A percentile compares a stretch with the other conserved stretches of the same genome.
Evolutionary conservation across 805 yeast species (phyloP).

Genomic region (Ogataea zsoltii): DNA sequence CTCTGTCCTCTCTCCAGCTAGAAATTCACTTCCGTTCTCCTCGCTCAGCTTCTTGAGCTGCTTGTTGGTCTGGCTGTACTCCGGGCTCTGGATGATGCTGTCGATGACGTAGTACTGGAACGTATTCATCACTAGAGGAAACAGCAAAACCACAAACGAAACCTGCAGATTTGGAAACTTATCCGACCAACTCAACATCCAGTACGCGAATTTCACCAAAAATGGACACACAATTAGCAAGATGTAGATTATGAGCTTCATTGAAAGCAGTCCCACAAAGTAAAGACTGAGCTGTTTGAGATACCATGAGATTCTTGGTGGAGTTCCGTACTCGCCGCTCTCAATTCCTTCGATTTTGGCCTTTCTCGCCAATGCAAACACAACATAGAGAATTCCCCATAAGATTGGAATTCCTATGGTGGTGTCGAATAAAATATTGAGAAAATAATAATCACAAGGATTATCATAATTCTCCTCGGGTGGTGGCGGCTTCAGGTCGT

Average conservation of each 20-base stretch:
- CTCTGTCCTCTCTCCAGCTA: neutral
- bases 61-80: conserved; percentile 31
- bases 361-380: conserved; percentile 48
- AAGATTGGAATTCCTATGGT: conserved; percentile 89
- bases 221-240: conserved; percentile 63
- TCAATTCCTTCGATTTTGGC: conserved; percentile 48
- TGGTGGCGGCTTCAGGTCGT: conserved; percentile 11
- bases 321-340: conserved; percentile 64
- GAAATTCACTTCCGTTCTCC: neutral
- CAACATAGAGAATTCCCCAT: conserved; percentile 54
- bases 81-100: conserved; percentile 65
- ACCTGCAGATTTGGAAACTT: conserved; percentile 81
- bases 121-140: conserved; percentile 72
- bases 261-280: conserved; percentile 55
- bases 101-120: conserved; percentile 74
- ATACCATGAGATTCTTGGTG: conserved; percentile 64
- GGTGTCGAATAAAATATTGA: conserved; percentile 86
- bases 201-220: conserved; percentile 68
- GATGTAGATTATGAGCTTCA: conserved; percentile 58
- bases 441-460: conserved; percentile 94
- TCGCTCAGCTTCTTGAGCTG: conserved; percentile 12
- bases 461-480: conserved; percentile 41
- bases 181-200: conserved; percentile 81
- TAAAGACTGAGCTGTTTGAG: conserved; percentile 72
- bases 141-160: conserved; percentile 80